Evolutionary conservation across 2,329 filamentous ascomycete genomes (phyloP).

Genomic region (Eurotiales sp.): DNA sequence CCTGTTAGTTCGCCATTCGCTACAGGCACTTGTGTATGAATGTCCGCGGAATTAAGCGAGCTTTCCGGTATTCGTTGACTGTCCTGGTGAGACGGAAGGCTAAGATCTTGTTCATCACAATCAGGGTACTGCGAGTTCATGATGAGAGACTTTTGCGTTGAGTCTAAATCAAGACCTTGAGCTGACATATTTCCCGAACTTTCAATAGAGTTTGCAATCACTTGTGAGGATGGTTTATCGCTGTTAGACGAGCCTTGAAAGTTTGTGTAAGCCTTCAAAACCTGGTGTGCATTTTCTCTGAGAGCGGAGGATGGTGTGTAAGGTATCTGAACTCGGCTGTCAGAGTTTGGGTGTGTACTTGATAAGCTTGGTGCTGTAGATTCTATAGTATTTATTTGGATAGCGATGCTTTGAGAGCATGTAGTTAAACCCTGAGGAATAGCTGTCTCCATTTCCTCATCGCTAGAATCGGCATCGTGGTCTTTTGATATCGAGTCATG

Average conservation of each 20-base stretch:
- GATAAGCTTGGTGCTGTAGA: conserved; percentile 21
- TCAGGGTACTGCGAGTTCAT: conserved; percentile 8
- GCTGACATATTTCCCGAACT: conserved; percentile 17
- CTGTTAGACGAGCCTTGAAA: conserved; percentile 19
- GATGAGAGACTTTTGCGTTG: conserved; percentile 2
- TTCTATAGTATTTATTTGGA: conserved; percentile 22
- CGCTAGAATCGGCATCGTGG: conserved; percentile 19
- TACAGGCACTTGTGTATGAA: conserved; percentile 8
- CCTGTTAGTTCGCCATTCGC: neutral
- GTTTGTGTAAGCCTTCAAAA: neutral
- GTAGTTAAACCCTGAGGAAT: conserved; percentile 29
- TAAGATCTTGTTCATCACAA: neutral
- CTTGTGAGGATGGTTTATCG: conserved; percentile 30
- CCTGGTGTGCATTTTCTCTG: conserved; percentile 8
- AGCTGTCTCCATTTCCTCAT: conserved; percentile 35
- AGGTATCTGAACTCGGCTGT: conserved; percentile 28
- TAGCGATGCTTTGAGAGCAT: conserved; percentile 20
- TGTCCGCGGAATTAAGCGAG: conserved; percentile 3
- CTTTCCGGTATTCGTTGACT: conserved; percentile 10
- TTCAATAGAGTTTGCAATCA: conserved; percentile 31
- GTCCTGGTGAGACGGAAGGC: conserved; percentile 12
- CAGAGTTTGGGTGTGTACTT: conserved; percentile 16
- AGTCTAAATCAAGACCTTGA: neutral
- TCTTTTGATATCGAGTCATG: conserved; percentile 7
- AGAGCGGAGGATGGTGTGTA: conserved; percentile 25